Evolutionary conservation across 164 flowering plant genomes (phyloP).

Genomic region (Liquidambar formosana): DNA sequence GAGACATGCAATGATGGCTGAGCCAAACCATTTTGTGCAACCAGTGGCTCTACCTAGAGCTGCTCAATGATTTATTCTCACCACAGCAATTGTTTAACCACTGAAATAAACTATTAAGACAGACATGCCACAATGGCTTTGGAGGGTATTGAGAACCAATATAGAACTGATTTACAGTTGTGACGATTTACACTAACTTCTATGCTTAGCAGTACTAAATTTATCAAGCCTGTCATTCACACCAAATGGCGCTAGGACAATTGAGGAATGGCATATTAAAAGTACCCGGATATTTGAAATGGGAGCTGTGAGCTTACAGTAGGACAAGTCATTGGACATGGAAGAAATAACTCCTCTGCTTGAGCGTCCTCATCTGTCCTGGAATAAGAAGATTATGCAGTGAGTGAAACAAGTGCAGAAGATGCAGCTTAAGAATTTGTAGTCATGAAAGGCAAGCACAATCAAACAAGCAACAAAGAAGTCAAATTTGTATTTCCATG

Average conservation of each 20-base stretch:
- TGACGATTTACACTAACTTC: too few relatives aligned
- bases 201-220: not conserved
- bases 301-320: conserved; percentile 32
- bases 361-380: conserved; percentile 53
- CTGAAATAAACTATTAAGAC: too few relatives aligned
- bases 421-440: not conserved
- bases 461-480: too few relatives aligned
- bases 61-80: not conserved
- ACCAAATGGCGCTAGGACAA: not conserved
- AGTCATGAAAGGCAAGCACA: too few relatives aligned
- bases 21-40: too few relatives aligned
- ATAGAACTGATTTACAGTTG: too few relatives aligned
- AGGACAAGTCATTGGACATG: conserved; percentile 18
- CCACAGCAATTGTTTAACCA: not conserved
- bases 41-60: too few relatives aligned
- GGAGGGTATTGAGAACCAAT: too few relatives aligned
- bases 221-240: not conserved
- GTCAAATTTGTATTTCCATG: too few relatives aligned
- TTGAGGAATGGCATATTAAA: not conserved
- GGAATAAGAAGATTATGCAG: conserved; percentile 11
- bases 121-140: too few relatives aligned
- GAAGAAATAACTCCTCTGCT: conserved; percentile 55
- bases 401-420: not conserved
- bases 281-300: not conserved
- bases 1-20: too few relatives aligned